phyloP scores from a whole-genome alignment of 2,329 filamentous ascomycete species.

The Decorospora gaudefroyi region DNA sequence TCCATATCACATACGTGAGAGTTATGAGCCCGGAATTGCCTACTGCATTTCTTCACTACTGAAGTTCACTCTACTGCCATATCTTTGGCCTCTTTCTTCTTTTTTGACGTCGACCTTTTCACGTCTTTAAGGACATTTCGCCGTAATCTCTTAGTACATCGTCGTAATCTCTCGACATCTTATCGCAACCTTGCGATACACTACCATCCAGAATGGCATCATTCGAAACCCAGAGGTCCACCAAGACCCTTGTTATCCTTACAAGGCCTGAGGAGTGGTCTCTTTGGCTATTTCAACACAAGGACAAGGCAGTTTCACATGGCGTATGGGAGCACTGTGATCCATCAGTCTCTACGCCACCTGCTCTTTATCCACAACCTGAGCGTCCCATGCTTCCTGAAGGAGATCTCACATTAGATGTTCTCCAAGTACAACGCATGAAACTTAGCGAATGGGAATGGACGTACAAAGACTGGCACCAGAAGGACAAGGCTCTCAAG shows the following conservation, averaged over 20 bases:
- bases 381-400: background rate
- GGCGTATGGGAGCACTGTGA: background rate
- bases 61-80: no score
- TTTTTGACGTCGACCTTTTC: background rate
- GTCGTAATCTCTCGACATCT: background rate
- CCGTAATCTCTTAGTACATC: no score
- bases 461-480: background rate
- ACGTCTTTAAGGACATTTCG: background rate
- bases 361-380: background rate
- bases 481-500: background rate
- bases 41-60: no score
- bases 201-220: background rate
- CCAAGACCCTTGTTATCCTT: background rate
- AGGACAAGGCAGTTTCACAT: slow-evolving; percentile 1
- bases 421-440: background rate
- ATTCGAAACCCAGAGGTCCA: background rate
- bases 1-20: no score
- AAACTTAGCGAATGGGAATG: no score
- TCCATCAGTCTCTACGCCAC: background rate
- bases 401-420: background rate
- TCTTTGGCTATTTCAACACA: background rate
- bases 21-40: no score
- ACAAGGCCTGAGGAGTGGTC: background rate
- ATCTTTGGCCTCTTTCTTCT: no score
- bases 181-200: background rate